These are phyloP conservation scores for Colletotrichum gloeosporioides DNA, from an alignment of 2,329 filamentous ascomycete species.

Conservation along the genomic window DNA sequence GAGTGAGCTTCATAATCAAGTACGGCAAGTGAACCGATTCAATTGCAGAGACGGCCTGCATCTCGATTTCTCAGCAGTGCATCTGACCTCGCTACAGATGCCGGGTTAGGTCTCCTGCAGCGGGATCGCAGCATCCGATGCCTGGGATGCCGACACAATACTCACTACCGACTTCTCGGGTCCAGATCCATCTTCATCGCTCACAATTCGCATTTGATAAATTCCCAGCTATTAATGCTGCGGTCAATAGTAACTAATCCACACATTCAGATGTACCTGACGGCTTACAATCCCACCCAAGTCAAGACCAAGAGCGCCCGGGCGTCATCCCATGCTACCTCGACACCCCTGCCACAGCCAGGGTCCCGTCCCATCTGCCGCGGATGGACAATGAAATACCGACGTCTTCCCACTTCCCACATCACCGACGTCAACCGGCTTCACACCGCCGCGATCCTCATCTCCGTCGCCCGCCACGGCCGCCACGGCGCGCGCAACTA, in stretches of 20 bases:
- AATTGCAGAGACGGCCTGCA: not conserved
- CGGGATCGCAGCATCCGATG: not conserved
- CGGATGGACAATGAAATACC: not conserved
- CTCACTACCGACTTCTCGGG: not conserved
- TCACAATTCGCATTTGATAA: not conserved
- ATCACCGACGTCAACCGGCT: not conserved
- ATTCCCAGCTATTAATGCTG: accelerated
- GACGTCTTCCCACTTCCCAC: not conserved
- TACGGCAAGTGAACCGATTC: not conserved
- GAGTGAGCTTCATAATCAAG: not conserved
- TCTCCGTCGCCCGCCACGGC: accelerated
- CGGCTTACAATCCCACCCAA: not conserved
- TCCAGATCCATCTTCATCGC: not conserved
- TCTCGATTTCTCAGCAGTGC: not conserved
- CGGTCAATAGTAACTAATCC: too few species aligned
- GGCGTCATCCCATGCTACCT: not conserved
- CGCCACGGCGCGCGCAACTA: not conserved
- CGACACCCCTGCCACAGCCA: not conserved
- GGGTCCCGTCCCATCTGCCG: not conserved
- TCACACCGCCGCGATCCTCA: not conserved
- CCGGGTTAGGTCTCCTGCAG: not conserved
- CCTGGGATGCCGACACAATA: not conserved
- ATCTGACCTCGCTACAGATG: not conserved
- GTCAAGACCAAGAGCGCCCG: not conserved
- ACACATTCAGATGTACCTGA: accelerated